Conservation (phyloP, 139 green algal species). For the Protoeuglena noctilucae region DNA sequence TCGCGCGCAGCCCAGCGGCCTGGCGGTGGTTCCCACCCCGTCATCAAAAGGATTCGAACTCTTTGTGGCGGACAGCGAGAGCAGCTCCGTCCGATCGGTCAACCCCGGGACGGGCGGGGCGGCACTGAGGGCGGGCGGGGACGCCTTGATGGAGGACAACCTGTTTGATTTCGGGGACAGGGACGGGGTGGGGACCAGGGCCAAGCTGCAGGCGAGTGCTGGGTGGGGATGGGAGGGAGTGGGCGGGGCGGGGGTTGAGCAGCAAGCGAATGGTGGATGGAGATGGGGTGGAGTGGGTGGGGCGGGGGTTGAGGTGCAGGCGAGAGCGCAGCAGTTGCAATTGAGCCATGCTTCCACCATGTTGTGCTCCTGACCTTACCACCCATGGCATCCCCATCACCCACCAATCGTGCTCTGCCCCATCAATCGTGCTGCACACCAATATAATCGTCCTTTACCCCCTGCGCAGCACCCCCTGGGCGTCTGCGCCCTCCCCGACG, state of each 20-base stretch:
- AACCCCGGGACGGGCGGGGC: slow-evolving; percentile 25
- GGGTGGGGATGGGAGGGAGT: too few species aligned
- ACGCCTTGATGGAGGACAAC: slow-evolving; percentile 57
- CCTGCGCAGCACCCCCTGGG: slow-evolving; percentile 41
- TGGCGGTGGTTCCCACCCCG: slow-evolving; percentile 24
- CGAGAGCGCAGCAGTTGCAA: too few species aligned
- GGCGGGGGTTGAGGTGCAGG: neutral
- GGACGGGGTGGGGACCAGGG: slow-evolving; percentile 34
- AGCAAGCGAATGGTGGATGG: too few species aligned
- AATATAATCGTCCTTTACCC: neutral
- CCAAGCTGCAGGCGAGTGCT: slow-evolving; percentile 46
- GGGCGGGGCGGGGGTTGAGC: too few species aligned
- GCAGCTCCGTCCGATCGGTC: slow-evolving; percentile 36
- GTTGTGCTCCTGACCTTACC: too few species aligned
- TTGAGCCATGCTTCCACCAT: too few species aligned
- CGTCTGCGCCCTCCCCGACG: slow-evolving; percentile 9
- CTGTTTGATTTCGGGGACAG: slow-evolving; percentile 62
- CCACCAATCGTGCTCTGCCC: slow-evolving; percentile 14
- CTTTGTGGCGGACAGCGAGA: slow-evolving; percentile 49
- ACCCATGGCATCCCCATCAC: too few species aligned
- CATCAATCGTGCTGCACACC: too few species aligned
- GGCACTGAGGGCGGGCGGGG: slow-evolving; percentile 44
- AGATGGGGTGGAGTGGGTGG: too few species aligned
- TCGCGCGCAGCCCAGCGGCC: slow-evolving; percentile 55
- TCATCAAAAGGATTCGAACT: too few species aligned